These are phyloP conservation scores for Tuber calosporum DNA, from an alignment of 495 filamentous ascomycete genomes.

Conservation along the genomic window DNA sequence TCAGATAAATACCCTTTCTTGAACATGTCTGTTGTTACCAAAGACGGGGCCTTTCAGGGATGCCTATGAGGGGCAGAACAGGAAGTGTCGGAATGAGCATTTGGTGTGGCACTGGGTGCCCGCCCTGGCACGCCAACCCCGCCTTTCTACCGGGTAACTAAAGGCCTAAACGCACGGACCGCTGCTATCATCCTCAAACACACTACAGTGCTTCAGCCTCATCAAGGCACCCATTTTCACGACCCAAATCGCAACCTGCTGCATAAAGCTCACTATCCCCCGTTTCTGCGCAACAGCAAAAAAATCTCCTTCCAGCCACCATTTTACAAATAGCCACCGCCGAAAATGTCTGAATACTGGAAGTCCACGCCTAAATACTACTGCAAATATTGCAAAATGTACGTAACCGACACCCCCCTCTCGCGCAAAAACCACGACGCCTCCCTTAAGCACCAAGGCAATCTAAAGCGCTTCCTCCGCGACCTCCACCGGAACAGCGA, in stretches of 20 bases:
- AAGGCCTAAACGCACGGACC: conserved; percentile 2
- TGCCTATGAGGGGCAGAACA: background rate
- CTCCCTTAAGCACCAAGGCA: conserved; percentile 77
- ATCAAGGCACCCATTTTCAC: background rate
- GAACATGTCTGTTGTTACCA: conserved; percentile 57
- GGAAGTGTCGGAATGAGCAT: background rate
- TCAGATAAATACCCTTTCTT: conserved; percentile 69
- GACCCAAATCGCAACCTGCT: background rate
- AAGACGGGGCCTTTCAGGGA: background rate
- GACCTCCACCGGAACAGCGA: conserved; percentile 79
- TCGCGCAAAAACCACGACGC: conserved; percentile 86
- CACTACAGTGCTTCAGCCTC: conserved; percentile 9
- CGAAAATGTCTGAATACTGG: conserved; percentile 90
- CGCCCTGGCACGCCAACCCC: background rate
- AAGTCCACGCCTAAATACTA: conserved; percentile 94
- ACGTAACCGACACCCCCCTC: conserved; percentile 84
- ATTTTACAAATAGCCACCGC: conserved; percentile 7
- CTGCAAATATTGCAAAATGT: conserved; percentile 95
- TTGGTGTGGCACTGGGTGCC: background rate
- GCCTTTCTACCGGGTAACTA: conserved; percentile 26
- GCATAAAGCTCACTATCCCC: background rate
- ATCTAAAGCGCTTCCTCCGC: conserved; percentile 80
- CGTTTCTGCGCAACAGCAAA: background rate
- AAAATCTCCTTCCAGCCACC: background rate
- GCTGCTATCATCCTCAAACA: conserved; percentile 5